Percentiles rank a stretch among this genome's conserved stretches.
Evolutionary conservation across 345 rosid species (phyloP).

Genomic region (Euphorbia tirucalli): DNA sequence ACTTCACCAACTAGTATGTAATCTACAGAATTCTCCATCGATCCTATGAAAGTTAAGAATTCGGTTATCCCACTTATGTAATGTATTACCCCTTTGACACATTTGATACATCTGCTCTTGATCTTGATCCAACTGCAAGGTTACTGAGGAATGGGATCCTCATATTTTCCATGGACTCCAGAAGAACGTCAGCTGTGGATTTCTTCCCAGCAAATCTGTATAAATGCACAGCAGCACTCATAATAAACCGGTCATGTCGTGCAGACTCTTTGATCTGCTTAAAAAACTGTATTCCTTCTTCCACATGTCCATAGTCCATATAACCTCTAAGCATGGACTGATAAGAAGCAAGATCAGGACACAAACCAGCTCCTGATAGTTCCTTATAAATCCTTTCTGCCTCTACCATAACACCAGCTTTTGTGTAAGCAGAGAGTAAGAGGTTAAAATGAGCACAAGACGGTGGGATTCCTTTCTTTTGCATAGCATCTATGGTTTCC

Average conservation of each 20-base stretch:
- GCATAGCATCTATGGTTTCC: slow-evolving; percentile 49
- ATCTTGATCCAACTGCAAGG: slow-evolving; percentile 39
- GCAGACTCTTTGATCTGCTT: slow-evolving; percentile 44
- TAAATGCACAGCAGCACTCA: slow-evolving; percentile 56
- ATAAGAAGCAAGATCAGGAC: slow-evolving; percentile 49
- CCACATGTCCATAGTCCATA: slow-evolving; percentile 47
- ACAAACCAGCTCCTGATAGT: slow-evolving; percentile 36
- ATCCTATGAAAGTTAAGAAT: background rate
- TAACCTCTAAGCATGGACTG: slow-evolving; percentile 62
- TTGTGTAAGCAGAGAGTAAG: slow-evolving; percentile 49
- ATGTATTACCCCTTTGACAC: background rate
- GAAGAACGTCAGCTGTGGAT: slow-evolving; percentile 32
- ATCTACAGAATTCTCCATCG: background rate
- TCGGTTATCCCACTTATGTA: background rate
- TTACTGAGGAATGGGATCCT: slow-evolving; percentile 31
- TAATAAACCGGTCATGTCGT: slow-evolving; percentile 47
- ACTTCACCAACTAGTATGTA: background rate
- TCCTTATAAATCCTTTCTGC: slow-evolving; percentile 55
- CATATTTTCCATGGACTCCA: slow-evolving; percentile 31
- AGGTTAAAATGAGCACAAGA: slow-evolving; percentile 54
- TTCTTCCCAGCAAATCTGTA: slow-evolving; percentile 48
- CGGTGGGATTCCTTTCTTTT: slow-evolving; percentile 43
- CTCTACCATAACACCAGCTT: slow-evolving; percentile 55
- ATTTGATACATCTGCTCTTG: slow-evolving; percentile 12
- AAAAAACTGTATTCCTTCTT: slow-evolving; percentile 52